phyloP scores from a whole-genome alignment of 2,329 filamentous ascomycete genomes.

The Fusarium oxysporum region DNA sequence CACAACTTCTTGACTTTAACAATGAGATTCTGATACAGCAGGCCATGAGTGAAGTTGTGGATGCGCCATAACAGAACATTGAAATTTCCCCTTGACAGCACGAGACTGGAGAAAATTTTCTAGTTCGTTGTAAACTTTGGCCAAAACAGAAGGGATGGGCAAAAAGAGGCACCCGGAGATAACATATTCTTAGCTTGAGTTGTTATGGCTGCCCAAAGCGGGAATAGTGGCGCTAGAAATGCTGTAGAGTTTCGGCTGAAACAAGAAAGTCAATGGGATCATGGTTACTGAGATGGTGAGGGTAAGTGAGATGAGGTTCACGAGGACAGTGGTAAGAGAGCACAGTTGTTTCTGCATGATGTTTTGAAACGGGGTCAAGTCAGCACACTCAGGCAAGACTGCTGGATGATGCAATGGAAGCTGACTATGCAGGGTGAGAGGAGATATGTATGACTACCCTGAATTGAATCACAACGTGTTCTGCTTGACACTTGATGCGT shows the following conservation, averaged over 20 bases:
- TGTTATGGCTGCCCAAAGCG: conserved; percentile 26
- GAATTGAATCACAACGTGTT: conserved; percentile 27
- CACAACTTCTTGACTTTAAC: conserved; percentile 3
- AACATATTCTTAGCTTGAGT: background rate
- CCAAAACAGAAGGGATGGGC: conserved; percentile 23
- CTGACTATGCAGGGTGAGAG: conserved; percentile 11
- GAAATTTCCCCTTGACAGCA: background rate
- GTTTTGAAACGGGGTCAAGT: conserved; percentile 7
- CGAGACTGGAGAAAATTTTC: conserved; percentile 10
- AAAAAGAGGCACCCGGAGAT: background rate
- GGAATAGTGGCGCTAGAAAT: background rate
- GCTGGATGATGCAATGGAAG: conserved; percentile 14
- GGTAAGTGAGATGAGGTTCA: conserved; percentile 16
- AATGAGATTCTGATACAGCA: conserved; percentile 4
- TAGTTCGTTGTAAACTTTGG: conserved; percentile 7
- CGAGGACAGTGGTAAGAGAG: conserved; percentile 13
- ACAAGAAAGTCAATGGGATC: background rate
- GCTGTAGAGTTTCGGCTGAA: conserved; percentile 12
- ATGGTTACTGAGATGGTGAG: background rate
- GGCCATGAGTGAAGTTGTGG: background rate
- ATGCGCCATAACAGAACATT: background rate
- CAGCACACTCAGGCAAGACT: background rate
- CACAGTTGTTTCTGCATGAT: background rate
- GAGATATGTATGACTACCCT: conserved; percentile 8
- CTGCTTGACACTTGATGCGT: conserved; percentile 1